Base-by-base conservation (phyloP, 139 green algal genomes). In the Coelastrella sp. region DNA sequence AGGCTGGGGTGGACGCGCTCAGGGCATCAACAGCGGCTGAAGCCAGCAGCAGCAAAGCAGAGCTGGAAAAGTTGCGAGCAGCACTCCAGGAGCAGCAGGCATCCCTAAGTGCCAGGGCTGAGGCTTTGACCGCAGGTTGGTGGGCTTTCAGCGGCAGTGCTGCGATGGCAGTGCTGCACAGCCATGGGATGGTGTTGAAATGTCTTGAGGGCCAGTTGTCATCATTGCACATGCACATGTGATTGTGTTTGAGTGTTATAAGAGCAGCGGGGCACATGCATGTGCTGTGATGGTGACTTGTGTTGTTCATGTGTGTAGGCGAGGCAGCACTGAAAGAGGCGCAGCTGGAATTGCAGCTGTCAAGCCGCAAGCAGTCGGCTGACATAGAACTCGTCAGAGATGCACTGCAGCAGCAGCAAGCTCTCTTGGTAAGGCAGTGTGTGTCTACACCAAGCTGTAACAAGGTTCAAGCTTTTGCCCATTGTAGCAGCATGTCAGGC, bases 311-410 rank as follows among this genome's bases (percentile, higher is more conserved):
- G 12, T 4, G 8, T 65, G 27, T 57, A 88, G 84, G 84, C n/a
- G 84, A 88, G 8, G 24, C 24, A 10, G 57, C 68, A 4, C 66
- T 91, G 61, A 85, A 73, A 22, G 49, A 66, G 15, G 78, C 78
- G 8, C 87, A 91, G 87, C 87, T 91, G 63, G 87, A 91, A 66
- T 57, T 91, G 78, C 78, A 86, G 87, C 56, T 91, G 78, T 14
- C 27, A 4, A 87, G 15, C 8, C 65, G 87, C 49, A 85, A 82
- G 49, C 78, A 84, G 35, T 27, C 35, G 10, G 63, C 66, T 6
- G 78, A 91, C 5, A 19, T 79, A 19, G 87, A 79, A 58, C 35
- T 91, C 19, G 22, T 59, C 17, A 57, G 65, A 15, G 58, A 63
- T 19, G 79, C 10, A 7, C 58, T 87, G 78, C 58, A 66, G 19